These are phyloP conservation scores for Aegilops longissima DNA, from an alignment of 176 grass and related monocot genomes.

Conservation along the genomic window DNA sequence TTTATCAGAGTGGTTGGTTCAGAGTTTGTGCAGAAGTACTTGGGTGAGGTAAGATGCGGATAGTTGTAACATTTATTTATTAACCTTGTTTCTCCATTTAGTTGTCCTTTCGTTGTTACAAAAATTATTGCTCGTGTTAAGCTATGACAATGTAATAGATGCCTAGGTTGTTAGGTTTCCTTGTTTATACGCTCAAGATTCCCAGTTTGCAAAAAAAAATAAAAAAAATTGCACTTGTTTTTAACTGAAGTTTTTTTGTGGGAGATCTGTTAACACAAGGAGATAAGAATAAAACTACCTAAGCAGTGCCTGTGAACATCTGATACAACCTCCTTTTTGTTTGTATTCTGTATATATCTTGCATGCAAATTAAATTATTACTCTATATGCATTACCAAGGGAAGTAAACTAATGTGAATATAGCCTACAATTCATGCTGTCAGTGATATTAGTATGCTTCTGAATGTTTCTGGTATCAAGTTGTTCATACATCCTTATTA, in stretches of 20 bases:
- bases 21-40: constrained; percentile 96
- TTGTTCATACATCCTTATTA: constrained; percentile 1
- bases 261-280: background rate
- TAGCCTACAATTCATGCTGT: background rate
- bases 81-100: background rate
- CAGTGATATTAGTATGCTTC: background rate
- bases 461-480: constrained; percentile 5
- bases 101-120: background rate
- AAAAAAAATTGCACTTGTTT: background rate
- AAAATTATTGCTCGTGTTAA: background rate
- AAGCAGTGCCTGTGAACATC: background rate
- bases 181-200: background rate
- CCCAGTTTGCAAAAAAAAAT: background rate
- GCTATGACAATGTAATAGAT: background rate
- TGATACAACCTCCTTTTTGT: background rate
- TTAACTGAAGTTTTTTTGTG: background rate
- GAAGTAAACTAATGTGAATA: background rate
- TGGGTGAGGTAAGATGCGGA: constrained; percentile 70
- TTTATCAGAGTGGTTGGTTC: constrained; percentile 99
- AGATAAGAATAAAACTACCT: background rate
- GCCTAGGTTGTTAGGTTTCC: background rate
- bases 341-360: background rate
- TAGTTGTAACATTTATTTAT: background rate
- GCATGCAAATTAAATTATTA: background rate
- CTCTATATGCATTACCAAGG: background rate